Percentiles rank a stretch among this genome's conserved stretches.
Conservation (phyloP, 1,139 yeast genomes). For the Debaryomyces fabryi region DNA sequence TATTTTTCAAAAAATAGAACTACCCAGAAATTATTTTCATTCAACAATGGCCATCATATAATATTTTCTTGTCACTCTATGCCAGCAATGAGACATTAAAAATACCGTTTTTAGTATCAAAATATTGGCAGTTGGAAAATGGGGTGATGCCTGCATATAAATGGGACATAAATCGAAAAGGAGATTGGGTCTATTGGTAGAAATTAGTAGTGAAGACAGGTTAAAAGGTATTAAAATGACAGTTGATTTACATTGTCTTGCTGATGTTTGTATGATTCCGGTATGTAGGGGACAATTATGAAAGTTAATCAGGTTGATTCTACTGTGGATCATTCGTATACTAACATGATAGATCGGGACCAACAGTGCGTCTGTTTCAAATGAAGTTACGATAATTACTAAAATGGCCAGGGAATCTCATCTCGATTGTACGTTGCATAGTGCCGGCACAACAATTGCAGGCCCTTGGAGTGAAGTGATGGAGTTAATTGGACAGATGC, state of each 20-base stretch:
- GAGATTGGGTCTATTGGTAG: neutral
- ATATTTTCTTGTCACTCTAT: neutral
- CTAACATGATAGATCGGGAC: slow-evolving; percentile 66
- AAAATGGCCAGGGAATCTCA: slow-evolving; percentile 60
- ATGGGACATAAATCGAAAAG: neutral
- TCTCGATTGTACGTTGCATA: slow-evolving; percentile 70
- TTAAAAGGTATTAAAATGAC: slow-evolving; percentile 6
- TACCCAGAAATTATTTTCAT: neutral
- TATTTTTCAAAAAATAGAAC: neutral
- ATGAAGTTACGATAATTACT: slow-evolving; percentile 73
- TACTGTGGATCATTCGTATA: neutral
- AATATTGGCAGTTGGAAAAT: neutral
- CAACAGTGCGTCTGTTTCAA: slow-evolving; percentile 72
- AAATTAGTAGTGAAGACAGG: neutral
- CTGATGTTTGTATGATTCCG: slow-evolving; percentile 83
- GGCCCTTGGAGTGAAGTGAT: slow-evolving; percentile 93
- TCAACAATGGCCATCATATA: neutral
- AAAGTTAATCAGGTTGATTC: neutral
- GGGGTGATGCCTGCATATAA: neutral
- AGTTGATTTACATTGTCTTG: slow-evolving; percentile 66
- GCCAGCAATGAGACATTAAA: neutral
- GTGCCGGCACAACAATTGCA: slow-evolving; percentile 89
- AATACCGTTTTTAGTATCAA: neutral
- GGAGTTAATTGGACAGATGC: slow-evolving; percentile 77
- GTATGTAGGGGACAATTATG: slow-evolving; percentile 26